Conservation (phyloP, 306 rosid species). For the Astragalus membranaceus region DNA sequence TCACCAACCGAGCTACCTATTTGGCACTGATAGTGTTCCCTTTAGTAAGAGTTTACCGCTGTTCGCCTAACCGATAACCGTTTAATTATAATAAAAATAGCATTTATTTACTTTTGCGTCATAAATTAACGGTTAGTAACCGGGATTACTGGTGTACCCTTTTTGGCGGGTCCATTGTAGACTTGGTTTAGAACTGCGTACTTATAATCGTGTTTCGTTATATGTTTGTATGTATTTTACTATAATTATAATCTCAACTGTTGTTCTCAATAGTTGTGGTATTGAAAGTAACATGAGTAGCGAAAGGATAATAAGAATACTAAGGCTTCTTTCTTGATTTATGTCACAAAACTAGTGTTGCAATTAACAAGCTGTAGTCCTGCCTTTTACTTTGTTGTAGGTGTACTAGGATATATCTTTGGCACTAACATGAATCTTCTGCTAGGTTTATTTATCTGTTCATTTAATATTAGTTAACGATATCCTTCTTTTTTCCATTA, state of each 20-base stretch:
- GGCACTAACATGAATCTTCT: not conserved
- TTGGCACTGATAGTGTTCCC: no score
- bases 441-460: slow-evolving; percentile 16
- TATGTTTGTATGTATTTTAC: not conserved
- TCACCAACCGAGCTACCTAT: no score
- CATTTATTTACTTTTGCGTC: no score
- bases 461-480: not conserved
- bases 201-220: not conserved
- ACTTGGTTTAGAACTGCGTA: not conserved
- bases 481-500: slow-evolving; percentile 3
- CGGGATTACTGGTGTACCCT: no score
- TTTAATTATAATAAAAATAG: no score
- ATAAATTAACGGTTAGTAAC: no score
- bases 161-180: no score
- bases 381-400: not conserved
- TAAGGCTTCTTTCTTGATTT: not conserved
- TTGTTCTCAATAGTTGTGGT: not conserved
- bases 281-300: not conserved
- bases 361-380: not conserved
- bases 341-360: not conserved
- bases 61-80: no score
- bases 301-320: not conserved
- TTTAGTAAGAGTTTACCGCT: no score
- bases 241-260: not conserved
- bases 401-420: not conserved